Conservation (phyloP, 306 rosid genomes). For the Cicer judaicum region DNA sequence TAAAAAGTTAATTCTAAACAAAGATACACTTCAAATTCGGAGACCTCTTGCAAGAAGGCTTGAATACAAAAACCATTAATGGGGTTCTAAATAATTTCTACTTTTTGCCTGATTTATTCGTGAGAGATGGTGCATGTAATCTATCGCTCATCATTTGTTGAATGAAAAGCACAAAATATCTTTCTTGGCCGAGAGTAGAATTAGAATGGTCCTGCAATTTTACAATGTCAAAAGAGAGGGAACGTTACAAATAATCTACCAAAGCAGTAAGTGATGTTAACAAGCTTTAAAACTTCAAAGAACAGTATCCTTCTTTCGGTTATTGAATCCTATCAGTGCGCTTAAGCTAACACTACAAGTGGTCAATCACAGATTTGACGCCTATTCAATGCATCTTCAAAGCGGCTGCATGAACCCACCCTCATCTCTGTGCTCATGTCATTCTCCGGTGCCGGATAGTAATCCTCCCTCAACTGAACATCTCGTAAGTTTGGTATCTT, state of each 20-base stretch:
- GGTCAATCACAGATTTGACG: constrained; percentile 62
- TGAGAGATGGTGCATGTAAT: neutral
- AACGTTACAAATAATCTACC: constrained; percentile 19
- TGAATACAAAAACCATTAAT: neutral
- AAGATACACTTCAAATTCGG: neutral
- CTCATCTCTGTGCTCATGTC: constrained; percentile 97
- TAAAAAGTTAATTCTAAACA: too few species aligned
- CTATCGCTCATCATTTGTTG: neutral
- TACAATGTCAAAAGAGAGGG: neutral
- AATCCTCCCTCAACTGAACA: constrained; percentile 80
- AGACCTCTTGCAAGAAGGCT: neutral
- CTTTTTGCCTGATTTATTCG: neutral
- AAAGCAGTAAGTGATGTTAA: constrained; percentile 10
- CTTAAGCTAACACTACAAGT: constrained; percentile 19
- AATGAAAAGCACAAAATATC: neutral
- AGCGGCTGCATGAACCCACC: constrained; percentile 81
- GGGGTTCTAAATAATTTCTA: neutral
- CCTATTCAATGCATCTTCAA: constrained; percentile 80
- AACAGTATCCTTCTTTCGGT: neutral
- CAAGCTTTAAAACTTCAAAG: neutral
- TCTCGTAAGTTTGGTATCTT: constrained; percentile 66
- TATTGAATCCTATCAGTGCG: constrained; percentile 1
- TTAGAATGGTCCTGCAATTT: constrained; percentile 4
- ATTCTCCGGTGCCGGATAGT: constrained; percentile 86
- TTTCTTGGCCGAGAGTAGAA: neutral